Evolutionary conservation across 2,329 filamentous ascomycete species (phyloP).

Genomic region (Fusarium heterosporum): DNA sequence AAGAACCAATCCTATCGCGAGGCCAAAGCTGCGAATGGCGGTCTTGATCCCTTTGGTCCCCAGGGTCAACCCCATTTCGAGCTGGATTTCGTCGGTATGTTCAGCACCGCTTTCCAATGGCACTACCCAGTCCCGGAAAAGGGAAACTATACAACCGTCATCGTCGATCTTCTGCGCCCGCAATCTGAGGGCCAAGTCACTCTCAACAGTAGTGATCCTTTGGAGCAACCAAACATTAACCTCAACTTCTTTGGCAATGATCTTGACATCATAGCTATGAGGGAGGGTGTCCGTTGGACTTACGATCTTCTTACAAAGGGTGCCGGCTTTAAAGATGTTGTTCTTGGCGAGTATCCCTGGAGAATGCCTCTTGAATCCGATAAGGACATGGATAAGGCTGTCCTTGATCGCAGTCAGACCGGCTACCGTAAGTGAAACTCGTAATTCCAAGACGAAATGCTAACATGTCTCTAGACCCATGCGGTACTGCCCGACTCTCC

Average conservation of each 20-base stretch:
- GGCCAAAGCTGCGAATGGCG: constrained; percentile 56
- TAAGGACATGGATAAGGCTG: constrained; percentile 65
- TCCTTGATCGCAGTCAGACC: constrained; percentile 70
- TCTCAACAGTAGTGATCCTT: constrained; percentile 67
- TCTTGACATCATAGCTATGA: constrained; percentile 67
- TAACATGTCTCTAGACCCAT: constrained; percentile 55
- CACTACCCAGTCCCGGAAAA: constrained; percentile 55
- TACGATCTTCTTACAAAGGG: constrained; percentile 70
- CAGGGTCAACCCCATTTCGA: constrained; percentile 70
- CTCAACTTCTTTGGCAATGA: constrained; percentile 70
- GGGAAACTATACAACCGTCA: constrained; percentile 67
- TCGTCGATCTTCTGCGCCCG: constrained; percentile 61
- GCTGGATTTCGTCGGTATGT: constrained; percentile 71
- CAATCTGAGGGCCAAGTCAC: constrained; percentile 64
- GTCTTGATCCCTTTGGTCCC: constrained; percentile 65
- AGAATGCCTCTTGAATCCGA: constrained; percentile 67
- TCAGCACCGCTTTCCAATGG: constrained; percentile 62
- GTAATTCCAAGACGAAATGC: neutral
- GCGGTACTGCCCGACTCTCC: constrained; percentile 65
- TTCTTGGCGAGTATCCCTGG: constrained; percentile 69
- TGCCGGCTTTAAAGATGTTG: constrained; percentile 66
- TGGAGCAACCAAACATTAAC: constrained; percentile 68
- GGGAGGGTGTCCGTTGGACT: constrained; percentile 66
- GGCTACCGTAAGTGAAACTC: constrained; percentile 55
- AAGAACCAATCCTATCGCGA: constrained; percentile 60